Base-by-base conservation (phyloP, 108 stramenopile genomes). In the Nitzschia putrida region DNA sequence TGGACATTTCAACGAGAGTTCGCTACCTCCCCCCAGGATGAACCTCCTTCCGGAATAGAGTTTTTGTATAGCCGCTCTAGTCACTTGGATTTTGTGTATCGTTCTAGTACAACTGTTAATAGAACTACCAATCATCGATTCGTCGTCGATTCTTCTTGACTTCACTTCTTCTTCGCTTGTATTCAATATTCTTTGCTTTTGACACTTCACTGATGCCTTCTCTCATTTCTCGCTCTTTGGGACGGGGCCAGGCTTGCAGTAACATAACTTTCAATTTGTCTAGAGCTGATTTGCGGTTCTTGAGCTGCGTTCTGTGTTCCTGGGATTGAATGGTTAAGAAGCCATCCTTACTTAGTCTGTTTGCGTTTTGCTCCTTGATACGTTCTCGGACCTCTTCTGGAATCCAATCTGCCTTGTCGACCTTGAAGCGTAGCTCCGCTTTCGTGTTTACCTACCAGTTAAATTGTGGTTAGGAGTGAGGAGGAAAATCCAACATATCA, bases 321-420 rank as follows among this genome's bases (percentile, higher is more conserved):
- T 97, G 96, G 23, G 72, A 80, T 7, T 77, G 67, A 0, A 98
- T 8, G 10, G 59, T 68, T 8, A 98, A 67, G 44, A 83, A 87
- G 21, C 95, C 94, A 40, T 92, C 87, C 65, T 85, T 93, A 51
- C 84, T 96, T 26, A 98, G 83, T 14, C 93, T 80, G 74, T 88
- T 85, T 18, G 78, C 50, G 57, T 98, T 85, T 64, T 96, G 87
- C 47, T 77, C 38, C 34, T 65, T 41, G 13, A 98, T 53, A 51
- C 95, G 83, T 29, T 83, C 54, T 39, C 87, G 80, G 5, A 96
- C 93, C 76, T 95, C 96, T 20, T 40, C 38, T 14, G 94, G 92
- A 38, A 96, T 78, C 94, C 95, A 96, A 3, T 60, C 55, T 0
- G 93, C 89, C 3, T 67, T 65, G 22, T 67, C 69, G 0, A 98